A percentile compares a stretch with the other conserved stretches of the same genome.
These are phyloP conservation scores for Aphanomyces stellatus DNA, from an alignment of 352 stramenopile genomes.

Conservation along the genomic window DNA sequence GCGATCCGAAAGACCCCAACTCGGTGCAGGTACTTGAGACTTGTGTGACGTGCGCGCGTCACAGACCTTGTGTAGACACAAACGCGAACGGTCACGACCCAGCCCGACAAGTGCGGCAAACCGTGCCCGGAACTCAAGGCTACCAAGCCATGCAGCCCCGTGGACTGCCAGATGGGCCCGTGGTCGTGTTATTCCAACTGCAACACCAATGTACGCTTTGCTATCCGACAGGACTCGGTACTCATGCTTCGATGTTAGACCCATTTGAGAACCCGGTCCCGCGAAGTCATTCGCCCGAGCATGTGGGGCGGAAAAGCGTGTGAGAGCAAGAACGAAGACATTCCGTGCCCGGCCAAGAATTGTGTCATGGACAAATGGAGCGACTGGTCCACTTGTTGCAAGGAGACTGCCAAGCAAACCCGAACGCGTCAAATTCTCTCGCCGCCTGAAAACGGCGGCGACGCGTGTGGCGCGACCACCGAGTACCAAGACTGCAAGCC, in stretches of 20 bases:
- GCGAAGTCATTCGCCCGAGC: conserved; percentile 20
- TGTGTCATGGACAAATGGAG: conserved; percentile 30
- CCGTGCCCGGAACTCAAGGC: conserved; percentile 27
- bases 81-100: conserved; percentile 22
- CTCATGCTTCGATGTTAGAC: too few species aligned
- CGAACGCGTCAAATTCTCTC: conserved; percentile 38
- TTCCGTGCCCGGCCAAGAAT: not conserved
- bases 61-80: conserved; percentile 33
- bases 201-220: too few species aligned
- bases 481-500: not conserved
- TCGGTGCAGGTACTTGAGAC: not conserved
- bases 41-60: not conserved
- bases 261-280: conserved; percentile 29
- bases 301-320: conserved; percentile 7
- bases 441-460: conserved; percentile 25
- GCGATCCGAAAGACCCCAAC: conserved; percentile 18
- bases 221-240: too few species aligned
- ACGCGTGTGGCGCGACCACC: conserved; percentile 20
- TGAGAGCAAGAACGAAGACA: conserved; percentile 19
- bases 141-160: conserved; percentile 29
- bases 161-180: conserved; percentile 32
- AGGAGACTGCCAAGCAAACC: conserved; percentile 27
- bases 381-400: conserved; percentile 38
- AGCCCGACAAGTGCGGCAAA: conserved; percentile 31
- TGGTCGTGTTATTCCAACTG: conserved; percentile 34